Evolutionary conservation across 2,329 filamentous ascomycete genomes (phyloP), one percentile per base, ranked within the genome.

Genomic region (Scedosporium aurantiacum): DNA sequence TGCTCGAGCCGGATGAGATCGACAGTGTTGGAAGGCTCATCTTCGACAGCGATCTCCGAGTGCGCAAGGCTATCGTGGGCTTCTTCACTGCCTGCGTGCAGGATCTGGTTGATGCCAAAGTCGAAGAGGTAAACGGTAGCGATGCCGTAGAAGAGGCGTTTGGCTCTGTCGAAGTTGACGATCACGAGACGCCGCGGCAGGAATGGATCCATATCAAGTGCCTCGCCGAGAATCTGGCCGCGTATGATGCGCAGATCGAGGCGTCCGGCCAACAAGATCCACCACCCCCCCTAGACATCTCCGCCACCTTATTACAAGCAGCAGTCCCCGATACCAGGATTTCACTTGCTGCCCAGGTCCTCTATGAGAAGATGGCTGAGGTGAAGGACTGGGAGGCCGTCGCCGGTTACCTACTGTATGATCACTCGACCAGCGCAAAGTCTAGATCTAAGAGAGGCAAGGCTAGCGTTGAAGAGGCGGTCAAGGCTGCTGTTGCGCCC

Each of bases 151-250:
- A 90, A 55, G 92, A 97, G 68, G 78, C 85, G 7, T 81, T 96
- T 62, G 83, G 85, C 7, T 83, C 83, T 1, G 80, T 82, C 43
- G 83, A 89, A n/a, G 86, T 88, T 16, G 88, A 91, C 12, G 87
- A 92, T 65, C 89, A 85, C 64, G 86, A 89, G 60, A 84, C 85
- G 2, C 90, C 92, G 2, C 86, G 89, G 63, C 79, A 85, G 55
- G 87, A 89, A 64, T 99, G 94, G 94, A 83, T 97, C 67, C 91
- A 90, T 70, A 84, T 95, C 70, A 99, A 97, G 74, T 93, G 89
- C 66, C 79, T 99, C 14, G 90, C 89, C 2, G 91, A 96, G 72
- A 88, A 89, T 10, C 79, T 99, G 27, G 82, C 89, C 37, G 83
- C 84, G 8, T 97, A 97, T 68, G 91, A 97, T 70, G 78, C 82